Evolutionary conservation across 805 yeast species (phyloP).

Genomic region (Candida glaebosa): DNA sequence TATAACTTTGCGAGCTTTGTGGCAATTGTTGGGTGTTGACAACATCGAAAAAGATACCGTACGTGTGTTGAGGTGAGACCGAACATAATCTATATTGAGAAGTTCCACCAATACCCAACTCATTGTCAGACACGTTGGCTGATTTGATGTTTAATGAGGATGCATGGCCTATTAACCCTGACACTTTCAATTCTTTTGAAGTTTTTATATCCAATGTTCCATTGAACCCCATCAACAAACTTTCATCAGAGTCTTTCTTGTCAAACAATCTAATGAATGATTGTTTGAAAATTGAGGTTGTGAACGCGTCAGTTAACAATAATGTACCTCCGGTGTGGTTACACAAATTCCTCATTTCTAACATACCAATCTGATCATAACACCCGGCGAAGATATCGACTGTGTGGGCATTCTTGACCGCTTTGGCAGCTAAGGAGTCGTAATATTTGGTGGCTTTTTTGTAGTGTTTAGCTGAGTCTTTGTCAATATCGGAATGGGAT

Average conservation of each 20-base stretch:
- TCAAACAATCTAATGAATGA: slow-evolving; percentile 82
- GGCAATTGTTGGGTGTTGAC: slow-evolving; percentile 33
- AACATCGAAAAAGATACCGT: slow-evolving; percentile 86
- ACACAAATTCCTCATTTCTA: slow-evolving; percentile 85
- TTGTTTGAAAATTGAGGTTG: slow-evolving; percentile 91
- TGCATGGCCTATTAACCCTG: slow-evolving; percentile 94
- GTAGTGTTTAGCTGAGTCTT: slow-evolving; percentile 82
- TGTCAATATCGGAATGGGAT: slow-evolving; percentile 95
- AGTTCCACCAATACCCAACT: slow-evolving; percentile 92
- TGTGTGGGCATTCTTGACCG: slow-evolving; percentile 72
- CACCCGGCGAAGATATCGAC: slow-evolving; percentile 93
- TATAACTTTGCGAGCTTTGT: slow-evolving; percentile 32
- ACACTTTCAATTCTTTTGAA: slow-evolving; percentile 79
- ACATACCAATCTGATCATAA: slow-evolving; percentile 93
- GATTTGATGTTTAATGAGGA: slow-evolving; percentile 66
- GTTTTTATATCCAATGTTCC: slow-evolving; percentile 86
- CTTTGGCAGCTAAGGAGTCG: slow-evolving; percentile 64
- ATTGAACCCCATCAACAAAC: slow-evolving; percentile 84
- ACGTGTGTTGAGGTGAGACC: slow-evolving; percentile 82
- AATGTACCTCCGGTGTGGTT: slow-evolving; percentile 88
- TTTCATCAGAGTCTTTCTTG: slow-evolving; percentile 88
- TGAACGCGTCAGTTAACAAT: slow-evolving; percentile 86
- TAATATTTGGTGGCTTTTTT: slow-evolving; percentile 83
- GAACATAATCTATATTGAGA: slow-evolving; percentile 84
- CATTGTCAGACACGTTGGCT: slow-evolving; percentile 82